Evolutionary conservation across 495 filamentous ascomycete genomes (phyloP), one percentile per base, ranked within the genome.

Genomic region (Xylaria bambusicola): DNA sequence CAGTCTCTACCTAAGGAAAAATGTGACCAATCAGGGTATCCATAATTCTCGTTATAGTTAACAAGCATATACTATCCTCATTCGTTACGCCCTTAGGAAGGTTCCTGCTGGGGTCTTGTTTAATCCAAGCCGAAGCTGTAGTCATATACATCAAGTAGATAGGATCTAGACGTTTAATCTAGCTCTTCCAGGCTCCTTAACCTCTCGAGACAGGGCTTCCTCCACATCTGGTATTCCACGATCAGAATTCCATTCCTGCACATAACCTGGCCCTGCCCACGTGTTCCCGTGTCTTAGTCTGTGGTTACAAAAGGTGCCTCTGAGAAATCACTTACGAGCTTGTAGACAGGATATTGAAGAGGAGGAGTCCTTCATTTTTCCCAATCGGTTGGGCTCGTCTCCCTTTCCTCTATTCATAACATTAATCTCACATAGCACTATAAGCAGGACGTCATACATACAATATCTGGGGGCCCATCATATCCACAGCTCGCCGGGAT

Each of bases 201-300:
- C 8, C 8, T 18, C 18, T 38, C 38, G 17, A 6, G 52, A 52
- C 52, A 12, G n/a, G 52, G 36, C 13, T 38, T 24, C 8, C 52
- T 27, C 50, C 50, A 12, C 5, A 44, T 31, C 4, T 18, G 26
- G 36, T 29, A 31, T 54, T 31, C 18, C 17, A 15, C 24, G 21
- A 12, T 26, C 27, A 54, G n/a, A 1, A 26, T 44, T 24, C 52
- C 38, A 18, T 54, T 38, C 10, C 40, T 26, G 21, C 24, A 42
- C 52, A 54, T 42, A 54, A 54, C 38, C 44, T 44, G 52, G 52
- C 26, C 52, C 26, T 54, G 23, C 52, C 52, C 52, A 54, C 38
- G 52, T 44, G 38, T 44, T 31, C 10, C 9, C 24, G 20, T 15
- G 40, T 54, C 52, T 44, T 38, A 15, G 20, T 13, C n/a, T 21